Evolutionary conservation across 208 protist genomes (phyloP).

Genomic region (Leptomonas pyrrhocoris): DNA sequence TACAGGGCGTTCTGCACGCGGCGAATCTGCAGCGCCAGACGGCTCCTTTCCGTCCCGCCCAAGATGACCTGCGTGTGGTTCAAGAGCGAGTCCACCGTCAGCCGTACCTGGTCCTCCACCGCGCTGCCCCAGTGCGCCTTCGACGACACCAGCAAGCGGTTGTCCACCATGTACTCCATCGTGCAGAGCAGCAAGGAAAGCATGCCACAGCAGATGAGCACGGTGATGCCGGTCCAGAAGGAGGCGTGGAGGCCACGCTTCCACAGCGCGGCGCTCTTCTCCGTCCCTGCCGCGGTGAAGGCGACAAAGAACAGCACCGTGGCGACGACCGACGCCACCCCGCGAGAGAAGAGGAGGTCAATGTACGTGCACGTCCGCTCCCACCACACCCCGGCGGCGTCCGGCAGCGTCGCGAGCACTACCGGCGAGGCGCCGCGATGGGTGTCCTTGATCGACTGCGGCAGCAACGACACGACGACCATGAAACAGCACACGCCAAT

Average conservation of each 20-base stretch:
- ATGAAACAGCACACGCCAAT: constrained; percentile 64
- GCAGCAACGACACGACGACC: constrained; percentile 73
- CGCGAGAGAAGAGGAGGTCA: constrained; percentile 47
- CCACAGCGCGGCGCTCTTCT: constrained; percentile 38
- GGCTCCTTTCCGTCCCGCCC: constrained; percentile 26
- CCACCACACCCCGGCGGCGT: constrained; percentile 30
- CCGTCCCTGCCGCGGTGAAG: constrained; percentile 54
- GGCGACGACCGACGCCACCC: constrained; percentile 50
- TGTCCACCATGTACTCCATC: constrained; percentile 63
- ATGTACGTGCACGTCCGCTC: constrained; percentile 27
- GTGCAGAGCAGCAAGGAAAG: constrained; percentile 56
- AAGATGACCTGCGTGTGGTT: constrained; percentile 42
- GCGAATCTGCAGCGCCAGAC: constrained; percentile 3
- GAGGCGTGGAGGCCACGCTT: constrained; percentile 45
- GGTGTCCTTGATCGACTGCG: constrained; percentile 34
- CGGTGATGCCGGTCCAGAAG: constrained; percentile 60
- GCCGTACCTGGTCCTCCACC: constrained; percentile 58
- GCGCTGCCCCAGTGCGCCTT: constrained; percentile 61
- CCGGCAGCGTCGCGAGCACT: constrained; percentile 26
- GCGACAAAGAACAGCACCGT: constrained; percentile 46
- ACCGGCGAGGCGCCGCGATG: background rate
- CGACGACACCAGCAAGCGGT: constrained; percentile 53
- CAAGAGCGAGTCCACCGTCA: constrained; percentile 33
- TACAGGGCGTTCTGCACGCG: constrained; percentile 33
- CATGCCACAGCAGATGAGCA: constrained; percentile 55